Percentiles rank a stretch among this genome's conserved stretches.
phyloP scores from a whole-genome alignment of 2,329 filamentous ascomycete species.

The Orbilia javanica region DNA sequence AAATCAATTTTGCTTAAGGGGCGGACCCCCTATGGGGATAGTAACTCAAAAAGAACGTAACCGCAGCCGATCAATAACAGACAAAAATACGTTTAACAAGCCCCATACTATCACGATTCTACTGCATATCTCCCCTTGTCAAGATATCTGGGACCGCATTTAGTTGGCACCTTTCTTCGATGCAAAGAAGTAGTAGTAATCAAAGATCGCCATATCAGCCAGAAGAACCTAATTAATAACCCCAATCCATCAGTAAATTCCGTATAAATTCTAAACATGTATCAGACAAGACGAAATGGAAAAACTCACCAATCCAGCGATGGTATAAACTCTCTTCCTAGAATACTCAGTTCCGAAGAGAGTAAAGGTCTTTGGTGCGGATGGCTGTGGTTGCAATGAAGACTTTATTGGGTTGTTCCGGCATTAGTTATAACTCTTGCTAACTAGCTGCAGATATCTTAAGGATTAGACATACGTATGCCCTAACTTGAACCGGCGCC shows the following conservation, averaged over 20 bases:
- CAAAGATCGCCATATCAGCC: conserved; percentile 39
- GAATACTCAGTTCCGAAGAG: conserved; percentile 46
- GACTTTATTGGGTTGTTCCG: too few relatives aligned
- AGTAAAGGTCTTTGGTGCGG: conserved; percentile 28
- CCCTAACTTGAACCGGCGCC: background rate
- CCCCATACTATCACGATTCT: too few relatives aligned
- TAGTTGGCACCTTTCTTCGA: conserved; percentile 4
- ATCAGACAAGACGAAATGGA: background rate
- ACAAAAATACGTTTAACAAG: too few relatives aligned
- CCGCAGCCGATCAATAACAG: too few relatives aligned
- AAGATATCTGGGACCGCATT: background rate
- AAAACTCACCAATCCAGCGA: conserved; percentile 37
- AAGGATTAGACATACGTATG: conserved; percentile 20
- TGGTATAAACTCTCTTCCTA: conserved; percentile 39
- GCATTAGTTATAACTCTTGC: too few relatives aligned
- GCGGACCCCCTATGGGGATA: too few relatives aligned
- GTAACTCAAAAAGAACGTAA: too few relatives aligned
- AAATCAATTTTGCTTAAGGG: too few relatives aligned
- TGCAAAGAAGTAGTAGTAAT: conserved; percentile 49
- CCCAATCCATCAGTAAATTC: background rate
- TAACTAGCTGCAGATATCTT: too few relatives aligned
- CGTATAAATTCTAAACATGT: background rate
- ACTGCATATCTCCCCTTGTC: too few relatives aligned
- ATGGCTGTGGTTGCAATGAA: background rate
- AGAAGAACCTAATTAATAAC: conserved; percentile 23